These are phyloP conservation scores for Neofusicoccum cordaticola DNA, from an alignment of 2,329 filamentous ascomycete genomes.

Conservation along the genomic window DNA sequence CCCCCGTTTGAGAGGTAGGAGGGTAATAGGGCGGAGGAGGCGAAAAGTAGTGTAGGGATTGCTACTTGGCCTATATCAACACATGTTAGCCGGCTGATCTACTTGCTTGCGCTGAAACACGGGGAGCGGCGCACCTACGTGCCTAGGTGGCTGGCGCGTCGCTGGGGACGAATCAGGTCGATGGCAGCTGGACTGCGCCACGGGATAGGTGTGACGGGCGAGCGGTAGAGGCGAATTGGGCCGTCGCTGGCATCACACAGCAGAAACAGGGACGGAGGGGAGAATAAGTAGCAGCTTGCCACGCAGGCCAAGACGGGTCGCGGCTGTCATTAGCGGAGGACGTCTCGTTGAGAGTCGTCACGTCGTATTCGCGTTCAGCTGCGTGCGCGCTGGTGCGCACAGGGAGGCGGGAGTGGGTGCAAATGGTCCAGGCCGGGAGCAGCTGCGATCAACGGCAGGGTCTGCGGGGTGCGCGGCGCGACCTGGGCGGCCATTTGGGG, in stretches of 20 bases:
- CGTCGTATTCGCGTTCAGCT: constrained; percentile 1
- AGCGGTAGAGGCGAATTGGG: not conserved
- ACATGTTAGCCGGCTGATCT: not conserved
- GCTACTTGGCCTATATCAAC: not conserved
- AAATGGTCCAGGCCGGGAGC: not conserved
- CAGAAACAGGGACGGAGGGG: not conserved
- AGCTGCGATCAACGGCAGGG: not conserved
- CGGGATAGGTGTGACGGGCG: not conserved
- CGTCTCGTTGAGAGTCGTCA: not conserved
- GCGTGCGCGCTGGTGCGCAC: not conserved
- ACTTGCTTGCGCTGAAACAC: not conserved
- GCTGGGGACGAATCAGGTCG: not conserved
- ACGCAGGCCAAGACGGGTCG: constrained; percentile 1
- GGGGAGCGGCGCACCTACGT: not conserved
- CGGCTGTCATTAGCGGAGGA: not conserved
- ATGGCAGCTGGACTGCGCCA: not conserved
- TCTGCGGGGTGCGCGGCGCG: not conserved
- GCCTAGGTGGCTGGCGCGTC: constrained; percentile 3
- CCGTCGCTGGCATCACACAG: not conserved
- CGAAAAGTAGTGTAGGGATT: not conserved
- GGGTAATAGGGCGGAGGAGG: not conserved
- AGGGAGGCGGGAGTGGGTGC: not conserved
- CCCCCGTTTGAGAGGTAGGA: not conserved
- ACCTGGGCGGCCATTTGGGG: not conserved
- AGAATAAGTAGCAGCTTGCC: not conserved